A percentile compares a stretch with the other conserved stretches of the same genome.
These are phyloP conservation scores for Euclidium syriacum DNA, from an alignment of 345 rosid genomes.

Conservation along the genomic window DNA sequence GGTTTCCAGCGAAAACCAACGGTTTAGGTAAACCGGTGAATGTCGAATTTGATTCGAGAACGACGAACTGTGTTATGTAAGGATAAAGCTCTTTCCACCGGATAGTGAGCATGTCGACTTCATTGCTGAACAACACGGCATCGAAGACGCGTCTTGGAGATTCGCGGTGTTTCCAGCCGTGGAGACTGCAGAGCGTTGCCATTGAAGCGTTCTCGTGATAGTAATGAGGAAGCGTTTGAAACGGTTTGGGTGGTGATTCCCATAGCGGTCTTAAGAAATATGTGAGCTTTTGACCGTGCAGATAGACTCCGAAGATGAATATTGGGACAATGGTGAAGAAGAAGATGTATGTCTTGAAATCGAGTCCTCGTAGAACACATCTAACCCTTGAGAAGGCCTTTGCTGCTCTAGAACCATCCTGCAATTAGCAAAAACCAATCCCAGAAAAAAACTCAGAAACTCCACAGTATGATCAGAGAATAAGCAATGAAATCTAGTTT, in stretches of 20 bases:
- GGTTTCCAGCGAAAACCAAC: slow-evolving; percentile 48
- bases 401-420: slow-evolving; percentile 31
- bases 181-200: slow-evolving; percentile 73
- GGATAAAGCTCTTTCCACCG: slow-evolving; percentile 93
- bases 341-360: slow-evolving; percentile 28
- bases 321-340: slow-evolving; percentile 18
- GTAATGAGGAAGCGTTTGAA: slow-evolving; percentile 60
- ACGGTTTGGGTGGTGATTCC: slow-evolving; percentile 28
- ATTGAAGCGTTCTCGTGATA: slow-evolving; percentile 65
- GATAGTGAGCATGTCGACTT: slow-evolving; percentile 66
- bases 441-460: background rate
- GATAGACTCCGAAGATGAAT: slow-evolving; percentile 16
- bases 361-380: slow-evolving; percentile 29
- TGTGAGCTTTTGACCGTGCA: slow-evolving; percentile 30
- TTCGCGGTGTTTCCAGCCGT: slow-evolving; percentile 83
- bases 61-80: slow-evolving; percentile 69
- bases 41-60: slow-evolving; percentile 91
- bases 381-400: slow-evolving; percentile 27
- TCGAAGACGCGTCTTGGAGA: slow-evolving; percentile 83
- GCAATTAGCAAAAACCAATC: background rate
- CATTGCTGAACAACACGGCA: slow-evolving; percentile 82
- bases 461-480: background rate
- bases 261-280: slow-evolving; percentile 31
- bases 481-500: background rate
- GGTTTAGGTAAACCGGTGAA: slow-evolving; percentile 72